A percentile compares a stretch with the other conserved stretches of the same genome.
Evolutionary conservation across 2,329 filamentous ascomycete species (phyloP).

Genomic region (Trichophyton equinum): DNA sequence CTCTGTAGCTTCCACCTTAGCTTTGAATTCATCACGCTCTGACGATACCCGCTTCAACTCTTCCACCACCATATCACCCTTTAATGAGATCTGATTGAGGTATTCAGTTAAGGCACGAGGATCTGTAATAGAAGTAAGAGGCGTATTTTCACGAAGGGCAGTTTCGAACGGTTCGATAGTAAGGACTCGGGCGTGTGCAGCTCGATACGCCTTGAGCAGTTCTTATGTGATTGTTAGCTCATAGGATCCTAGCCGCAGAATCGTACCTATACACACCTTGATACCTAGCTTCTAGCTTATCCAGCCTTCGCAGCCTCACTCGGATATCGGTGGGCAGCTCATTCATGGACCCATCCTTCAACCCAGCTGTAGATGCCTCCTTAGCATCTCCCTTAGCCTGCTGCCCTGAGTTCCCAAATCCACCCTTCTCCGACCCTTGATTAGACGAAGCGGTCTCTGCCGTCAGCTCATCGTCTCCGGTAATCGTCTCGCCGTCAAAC

Average conservation of each 20-base stretch:
- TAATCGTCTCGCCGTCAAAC: conserved; percentile 73
- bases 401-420: conserved; percentile 14
- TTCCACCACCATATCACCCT: conserved; percentile 85
- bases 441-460: conserved; percentile 49
- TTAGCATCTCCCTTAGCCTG: conserved; percentile 8
- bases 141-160: conserved; percentile 80
- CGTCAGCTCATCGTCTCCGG: conserved; percentile 66
- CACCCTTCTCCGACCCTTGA: conserved; percentile 17
- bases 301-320: conserved; percentile 67
- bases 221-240: conserved; percentile 40
- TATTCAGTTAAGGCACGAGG: conserved; percentile 79
- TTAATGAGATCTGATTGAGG: conserved; percentile 70
- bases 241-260: background rate
- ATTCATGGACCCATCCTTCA: conserved; percentile 15
- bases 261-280: conserved; percentile 46
- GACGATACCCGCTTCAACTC: conserved; percentile 77
- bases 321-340: conserved; percentile 65
- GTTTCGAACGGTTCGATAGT: conserved; percentile 90
- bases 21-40: conserved; percentile 69
- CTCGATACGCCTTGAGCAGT: conserved; percentile 77
- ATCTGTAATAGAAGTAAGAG: conserved; percentile 76
- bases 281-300: conserved; percentile 79
- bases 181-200: conserved; percentile 74
- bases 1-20: conserved; percentile 58
- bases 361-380: conserved; percentile 15